Percentiles rank a stretch among this genome's conserved stretches.
Evolutionary conservation across 371 early-diverging fungal genomes (phyloP).

Genomic region (Saksenaea oblongispora): DNA sequence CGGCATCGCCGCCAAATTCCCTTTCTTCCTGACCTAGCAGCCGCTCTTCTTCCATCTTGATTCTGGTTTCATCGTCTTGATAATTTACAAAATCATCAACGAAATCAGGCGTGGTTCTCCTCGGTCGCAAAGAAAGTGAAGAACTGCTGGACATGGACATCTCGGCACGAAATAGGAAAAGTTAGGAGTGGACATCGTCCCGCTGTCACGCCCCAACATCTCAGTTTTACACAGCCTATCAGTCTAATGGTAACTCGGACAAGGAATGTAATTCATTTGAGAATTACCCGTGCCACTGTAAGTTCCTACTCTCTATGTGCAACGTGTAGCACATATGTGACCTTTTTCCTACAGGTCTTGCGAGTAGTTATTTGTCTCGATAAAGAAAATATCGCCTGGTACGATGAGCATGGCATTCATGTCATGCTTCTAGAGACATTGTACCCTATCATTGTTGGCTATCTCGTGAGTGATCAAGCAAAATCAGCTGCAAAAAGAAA

Average conservation of each 20-base stretch:
- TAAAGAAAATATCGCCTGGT: constrained; percentile 15
- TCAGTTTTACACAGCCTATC: not conserved
- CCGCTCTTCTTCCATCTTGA: constrained; percentile 8
- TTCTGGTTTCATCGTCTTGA: constrained; percentile 1
- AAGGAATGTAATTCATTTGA: constrained; percentile 12
- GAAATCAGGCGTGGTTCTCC: constrained; percentile 7
- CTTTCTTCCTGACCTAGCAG: not conserved
- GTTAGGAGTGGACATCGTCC: not conserved
- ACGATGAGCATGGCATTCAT: constrained; percentile 14
- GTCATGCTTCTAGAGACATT: constrained; percentile 6
- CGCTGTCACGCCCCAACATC: not conserved
- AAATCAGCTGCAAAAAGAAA: constrained; percentile 8
- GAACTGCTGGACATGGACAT: constrained; percentile 5
- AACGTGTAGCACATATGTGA: not conserved
- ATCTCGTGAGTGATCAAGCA: constrained; percentile 10
- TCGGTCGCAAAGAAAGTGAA: constrained; percentile 11
- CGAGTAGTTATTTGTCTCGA: constrained; percentile 10
- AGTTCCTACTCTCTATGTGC: not conserved
- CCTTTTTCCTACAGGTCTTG: constrained; percentile 6
- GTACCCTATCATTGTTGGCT: constrained; percentile 15
- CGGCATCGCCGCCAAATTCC: constrained; percentile 7
- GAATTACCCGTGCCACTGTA: constrained; percentile 15
- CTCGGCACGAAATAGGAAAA: not conserved
- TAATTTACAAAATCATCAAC: not conserved
- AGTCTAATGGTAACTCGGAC: constrained; percentile 7